Base-by-base conservation (phyloP, 805 yeast genomes). In the Isabelozyma heimii region DNA sequence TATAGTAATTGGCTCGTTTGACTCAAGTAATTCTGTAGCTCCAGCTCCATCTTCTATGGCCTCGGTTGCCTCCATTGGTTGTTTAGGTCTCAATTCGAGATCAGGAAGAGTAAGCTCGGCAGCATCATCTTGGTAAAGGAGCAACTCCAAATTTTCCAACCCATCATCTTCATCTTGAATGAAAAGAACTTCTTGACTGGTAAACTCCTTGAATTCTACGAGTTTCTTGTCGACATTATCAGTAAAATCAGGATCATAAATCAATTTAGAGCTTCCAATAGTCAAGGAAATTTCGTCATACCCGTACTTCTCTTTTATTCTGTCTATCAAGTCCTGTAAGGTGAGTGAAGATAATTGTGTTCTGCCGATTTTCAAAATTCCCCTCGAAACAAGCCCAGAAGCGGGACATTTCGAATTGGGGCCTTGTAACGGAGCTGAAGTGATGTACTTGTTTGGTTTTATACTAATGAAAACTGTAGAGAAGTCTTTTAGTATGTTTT, bases 171-270 rank as follows among this genome's bases (percentile, higher is more conserved):
- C 97, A 66, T 94, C 99, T 43, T 85, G 82, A 14, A 94, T 75
- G 1, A 85, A 77, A 13, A 94, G 38, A 16, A 85, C 73, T 16
- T 83, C 77, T n/a, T 92, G 94, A 44, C 72, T 67, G 5, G 53
- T 56, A 27, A 91, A 69, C 8, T 87, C 86, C 13, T 85, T 64
- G 9, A 72, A 48, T 0, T 79, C 80, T 1, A 53, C 48, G 14
- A 94, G 67, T 0, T 74, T 62, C 33, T 70, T 73, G 0, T 69
- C 71, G 10, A 75, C 57, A 59, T 92, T 85, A 59, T 91, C 98
- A 44, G 89, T 96, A 63, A 89, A 91, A 60, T 92, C 99, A 49
- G 76, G 76, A 67, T 94, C 99, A 57, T 89, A 89, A 8, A 94
- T 63, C 51, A 94, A 73, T 54, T 79, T 77, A 35, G 81, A 79